These are phyloP conservation scores for Alternaria rosae DNA, from an alignment of 2,329 filamentous ascomycete genomes.

Conservation along the genomic window DNA sequence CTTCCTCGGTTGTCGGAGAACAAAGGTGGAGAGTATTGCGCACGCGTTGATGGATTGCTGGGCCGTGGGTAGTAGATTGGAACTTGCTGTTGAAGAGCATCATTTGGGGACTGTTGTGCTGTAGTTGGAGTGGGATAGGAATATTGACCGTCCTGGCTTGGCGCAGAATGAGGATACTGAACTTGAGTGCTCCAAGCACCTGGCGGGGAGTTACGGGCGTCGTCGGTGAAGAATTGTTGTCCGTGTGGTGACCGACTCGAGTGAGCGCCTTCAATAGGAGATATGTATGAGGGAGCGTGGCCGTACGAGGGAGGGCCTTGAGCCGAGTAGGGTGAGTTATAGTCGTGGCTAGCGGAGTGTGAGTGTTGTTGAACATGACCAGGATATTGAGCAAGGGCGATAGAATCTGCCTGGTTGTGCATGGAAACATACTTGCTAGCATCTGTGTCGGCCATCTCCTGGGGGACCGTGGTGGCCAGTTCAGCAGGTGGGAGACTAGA, in stretches of 20 bases:
- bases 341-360: constrained; percentile 28
- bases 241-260: constrained; percentile 16
- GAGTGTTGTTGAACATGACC: constrained; percentile 26
- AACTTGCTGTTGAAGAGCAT: constrained; percentile 21
- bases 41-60: constrained; percentile 23
- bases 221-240: constrained; percentile 22
- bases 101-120: constrained; percentile 18
- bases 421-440: constrained; percentile 39
- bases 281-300: constrained; percentile 16
- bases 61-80: constrained; percentile 43
- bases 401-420: constrained; percentile 29
- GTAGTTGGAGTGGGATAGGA: constrained; percentile 34
- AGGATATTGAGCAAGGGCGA: constrained; percentile 19
- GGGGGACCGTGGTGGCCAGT: constrained; percentile 38
- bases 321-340: constrained; percentile 23
- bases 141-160: constrained; percentile 30
- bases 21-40: constrained; percentile 23
- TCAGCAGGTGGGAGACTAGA: constrained; percentile 37
- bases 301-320: constrained; percentile 28
- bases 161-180: constrained; percentile 25
- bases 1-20: constrained; percentile 24
- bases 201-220: constrained; percentile 24
- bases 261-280: constrained; percentile 19
- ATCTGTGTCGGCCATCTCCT: constrained; percentile 39
- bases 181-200: constrained; percentile 29